Percentiles rank a stretch among this genome's conserved stretches.
phyloP scores from a whole-genome alignment of 108 stramenopile species.

The Cyclotella kingstonii region DNA sequence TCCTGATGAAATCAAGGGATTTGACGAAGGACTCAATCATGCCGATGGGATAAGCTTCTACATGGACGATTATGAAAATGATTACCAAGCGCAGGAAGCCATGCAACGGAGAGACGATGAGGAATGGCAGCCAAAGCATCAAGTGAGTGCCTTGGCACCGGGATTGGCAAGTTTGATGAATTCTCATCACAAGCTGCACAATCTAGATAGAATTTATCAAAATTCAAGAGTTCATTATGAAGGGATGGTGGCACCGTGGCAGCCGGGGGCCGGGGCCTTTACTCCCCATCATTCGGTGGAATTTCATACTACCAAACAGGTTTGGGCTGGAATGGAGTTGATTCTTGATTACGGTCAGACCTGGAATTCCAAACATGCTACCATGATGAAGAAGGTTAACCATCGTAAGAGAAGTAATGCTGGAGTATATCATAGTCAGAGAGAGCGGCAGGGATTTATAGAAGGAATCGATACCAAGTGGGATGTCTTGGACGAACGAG shows the following conservation, averaged over 20 bases:
- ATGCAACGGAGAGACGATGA: background rate
- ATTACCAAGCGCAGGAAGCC: background rate
- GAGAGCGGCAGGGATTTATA: constrained; percentile 21
- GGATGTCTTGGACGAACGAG: constrained; percentile 11
- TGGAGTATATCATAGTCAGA: background rate
- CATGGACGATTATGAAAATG: constrained; percentile 22
- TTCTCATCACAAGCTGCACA: constrained; percentile 21
- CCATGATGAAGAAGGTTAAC: background rate
- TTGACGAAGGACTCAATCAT: constrained; percentile 25
- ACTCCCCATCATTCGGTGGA: constrained; percentile 37
- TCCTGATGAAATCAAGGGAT: constrained; percentile 5
- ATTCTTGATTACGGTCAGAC: constrained; percentile 24
- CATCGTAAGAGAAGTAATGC: background rate
- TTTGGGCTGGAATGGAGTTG: constrained; percentile 32
- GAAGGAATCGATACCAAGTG: constrained; percentile 31
- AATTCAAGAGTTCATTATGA: constrained; percentile 11
- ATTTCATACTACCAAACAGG: constrained; percentile 12
- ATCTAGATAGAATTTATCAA: constrained; percentile 31
- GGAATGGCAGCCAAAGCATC: background rate
- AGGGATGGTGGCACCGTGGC: constrained; percentile 26
- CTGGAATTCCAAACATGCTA: constrained; percentile 2
- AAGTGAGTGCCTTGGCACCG: constrained; percentile 35
- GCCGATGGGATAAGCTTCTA: constrained; percentile 31
- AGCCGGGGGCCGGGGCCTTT: constrained; percentile 38
- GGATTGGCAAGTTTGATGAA: constrained; percentile 48